Evolutionary conservation across 2,329 filamentous ascomycete species (phyloP), one percentile per base, ranked within the genome.

Genomic region (Lachnellula willkommii): DNA sequence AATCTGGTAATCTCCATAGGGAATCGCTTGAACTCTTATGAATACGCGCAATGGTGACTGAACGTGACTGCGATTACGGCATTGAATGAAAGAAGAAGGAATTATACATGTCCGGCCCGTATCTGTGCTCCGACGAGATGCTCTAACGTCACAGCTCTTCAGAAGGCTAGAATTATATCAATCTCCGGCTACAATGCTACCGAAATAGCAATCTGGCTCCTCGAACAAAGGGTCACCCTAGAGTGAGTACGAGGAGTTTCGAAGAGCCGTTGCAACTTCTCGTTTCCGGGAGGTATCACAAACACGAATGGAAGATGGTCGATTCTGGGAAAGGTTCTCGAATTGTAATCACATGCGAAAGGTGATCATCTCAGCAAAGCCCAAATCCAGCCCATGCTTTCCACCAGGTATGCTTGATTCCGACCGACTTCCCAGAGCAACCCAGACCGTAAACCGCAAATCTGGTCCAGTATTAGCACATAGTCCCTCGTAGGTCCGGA

Each of bases 111-210:
- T 85, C 71, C 74, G 76, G 74, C 81, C 81, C 80, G 82, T 85
- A 85, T 85, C 82, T 85, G 83, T 85, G 80, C 81, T 80, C 75
- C 73, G 73, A 78, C 73, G 75, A 77, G 75, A 71, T 74, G 70
- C 79, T 83, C 75, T 74, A 78, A 74, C 73, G 74, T 75, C 74
- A 77, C 78, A 82, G 81, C 81, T 84, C 82, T 82, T 84, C 80
- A 81, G 76, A 73, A 81, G 79, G 78, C 74, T 62, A 68, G 64
- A 55, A 53, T 65, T 61, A 51, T 52, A 63, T 67, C 64, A 64
- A 70, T 73, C 65, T 74, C 63, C 71, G 69, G 68, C 69, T 68
- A 47, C 40, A 46, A 53, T 60, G 62, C 67, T 67, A 68, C 59
- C 53, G 39, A 65, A 66, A 66, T 69, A 69, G 65, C 65, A 65